A percentile compares a stretch with the other conserved stretches of the same genome.
Evolutionary conservation across 768 basidiomycete species (phyloP).

Genomic region (Hygrophorus russula): DNA sequence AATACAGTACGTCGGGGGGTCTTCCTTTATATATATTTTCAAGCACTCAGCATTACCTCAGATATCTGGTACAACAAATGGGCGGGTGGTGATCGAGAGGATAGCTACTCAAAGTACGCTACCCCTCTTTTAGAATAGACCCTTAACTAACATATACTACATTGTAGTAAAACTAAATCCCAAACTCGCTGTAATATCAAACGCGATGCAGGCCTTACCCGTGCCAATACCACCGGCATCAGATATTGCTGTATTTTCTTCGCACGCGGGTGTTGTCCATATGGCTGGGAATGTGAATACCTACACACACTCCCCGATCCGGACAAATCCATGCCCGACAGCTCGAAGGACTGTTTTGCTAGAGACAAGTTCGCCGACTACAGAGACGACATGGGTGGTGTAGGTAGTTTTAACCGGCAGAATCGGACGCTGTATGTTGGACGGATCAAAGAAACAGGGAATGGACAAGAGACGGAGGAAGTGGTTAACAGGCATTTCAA

Average conservation of each 20-base stretch:
- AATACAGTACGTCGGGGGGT: slow-evolving; percentile 65
- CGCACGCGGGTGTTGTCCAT: slow-evolving; percentile 92
- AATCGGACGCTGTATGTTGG: slow-evolving; percentile 95
- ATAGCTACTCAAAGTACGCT: slow-evolving; percentile 85
- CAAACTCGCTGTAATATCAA: slow-evolving; percentile 87
- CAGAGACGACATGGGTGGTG: slow-evolving; percentile 99
- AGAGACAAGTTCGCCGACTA: slow-evolving; percentile 96
- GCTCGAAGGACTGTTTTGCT: slow-evolving; percentile 93
- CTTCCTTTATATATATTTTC: slow-evolving; percentile 4
- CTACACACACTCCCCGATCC: slow-evolving; percentile 80
- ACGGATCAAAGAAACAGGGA: slow-evolving; percentile 84
- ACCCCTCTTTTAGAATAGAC: not conserved
- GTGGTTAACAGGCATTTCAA: slow-evolving; percentile 86
- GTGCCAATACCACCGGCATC: slow-evolving; percentile 88
- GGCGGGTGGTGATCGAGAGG: slow-evolving; percentile 99
- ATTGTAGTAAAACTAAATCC: slow-evolving; percentile 76
- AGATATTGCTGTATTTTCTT: slow-evolving; percentile 95
- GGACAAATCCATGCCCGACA: slow-evolving; percentile 63
- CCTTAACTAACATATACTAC: slow-evolving; percentile 6
- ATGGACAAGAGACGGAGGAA: slow-evolving; percentile 84
- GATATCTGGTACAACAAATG: slow-evolving; percentile 99
- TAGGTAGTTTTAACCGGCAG: slow-evolving; percentile 89
- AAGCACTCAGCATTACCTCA: slow-evolving; percentile 15
- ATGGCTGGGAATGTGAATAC: slow-evolving; percentile 97
- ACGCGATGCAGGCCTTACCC: slow-evolving; percentile 84